Percentiles rank a stretch among this genome's conserved stretches.
These are phyloP conservation scores for Blastobotrys attinorum DNA, from an alignment of 805 yeast species.

Conservation along the genomic window DNA sequence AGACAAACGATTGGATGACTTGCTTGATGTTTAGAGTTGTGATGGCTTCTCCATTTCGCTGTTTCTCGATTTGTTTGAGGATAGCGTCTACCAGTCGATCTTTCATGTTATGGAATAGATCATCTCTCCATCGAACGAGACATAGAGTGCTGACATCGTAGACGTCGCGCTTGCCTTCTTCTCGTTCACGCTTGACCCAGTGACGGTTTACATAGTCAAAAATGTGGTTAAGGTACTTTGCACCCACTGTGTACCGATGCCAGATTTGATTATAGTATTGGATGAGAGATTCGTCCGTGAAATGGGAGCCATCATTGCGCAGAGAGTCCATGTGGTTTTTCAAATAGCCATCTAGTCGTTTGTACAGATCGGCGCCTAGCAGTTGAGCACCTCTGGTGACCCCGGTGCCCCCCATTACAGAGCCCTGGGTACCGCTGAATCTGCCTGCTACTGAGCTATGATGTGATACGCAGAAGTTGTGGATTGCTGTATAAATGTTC, in stretches of 20 bases:
- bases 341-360: slow-evolving; percentile 60
- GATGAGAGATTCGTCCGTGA: slow-evolving; percentile 58
- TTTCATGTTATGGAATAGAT: slow-evolving; percentile 64
- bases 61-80: slow-evolving; percentile 64
- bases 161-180: slow-evolving; percentile 83
- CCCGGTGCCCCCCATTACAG: slow-evolving; percentile 8
- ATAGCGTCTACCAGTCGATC: slow-evolving; percentile 59
- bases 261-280: slow-evolving; percentile 82
- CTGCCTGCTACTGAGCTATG: slow-evolving; percentile 6
- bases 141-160: slow-evolving; percentile 89
- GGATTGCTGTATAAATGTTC: slow-evolving; percentile 86
- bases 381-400: slow-evolving; percentile 35
- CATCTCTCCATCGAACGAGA: slow-evolving; percentile 77
- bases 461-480: slow-evolving; percentile 70
- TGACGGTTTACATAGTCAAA: slow-evolving; percentile 93
- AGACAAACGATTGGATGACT: slow-evolving; percentile 80
- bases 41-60: slow-evolving; percentile 71
- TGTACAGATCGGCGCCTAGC: slow-evolving; percentile 86
- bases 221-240: slow-evolving; percentile 84
- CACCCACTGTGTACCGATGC: slow-evolving; percentile 86
- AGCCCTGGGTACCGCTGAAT: slow-evolving; percentile 12
- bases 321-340: slow-evolving; percentile 37
- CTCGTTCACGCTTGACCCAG: slow-evolving; percentile 95
- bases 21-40: slow-evolving; percentile 57
- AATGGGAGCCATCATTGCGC: slow-evolving; percentile 28